Conservation (phyloP, 768 basidiomycete species). For the Tulasnella sp. region DNA sequence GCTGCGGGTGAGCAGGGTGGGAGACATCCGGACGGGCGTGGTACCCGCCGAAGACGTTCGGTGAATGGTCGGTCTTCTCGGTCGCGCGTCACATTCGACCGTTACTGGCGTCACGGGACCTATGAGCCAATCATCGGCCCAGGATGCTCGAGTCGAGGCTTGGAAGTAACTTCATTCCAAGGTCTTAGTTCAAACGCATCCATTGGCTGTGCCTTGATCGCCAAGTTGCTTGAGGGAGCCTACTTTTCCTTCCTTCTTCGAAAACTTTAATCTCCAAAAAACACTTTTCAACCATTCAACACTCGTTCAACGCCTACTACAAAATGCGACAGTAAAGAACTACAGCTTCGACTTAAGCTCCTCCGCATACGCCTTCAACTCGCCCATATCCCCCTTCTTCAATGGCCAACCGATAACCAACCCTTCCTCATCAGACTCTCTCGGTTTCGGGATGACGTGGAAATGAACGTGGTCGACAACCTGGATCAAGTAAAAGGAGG, state of each 20-base stretch:
- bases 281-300: not conserved
- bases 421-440: constrained; percentile 44
- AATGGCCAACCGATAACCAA: constrained; percentile 77
- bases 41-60: not conserved
- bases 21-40: not conserved
- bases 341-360: constrained; percentile 37
- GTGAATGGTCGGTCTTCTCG: not conserved
- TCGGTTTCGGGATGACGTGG: constrained; percentile 22
- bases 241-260: not conserved
- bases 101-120: not conserved
- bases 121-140: not conserved
- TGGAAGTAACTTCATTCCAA: not conserved
- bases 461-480: constrained; percentile 21
- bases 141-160: not conserved
- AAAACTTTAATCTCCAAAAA: not conserved
- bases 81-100: not conserved
- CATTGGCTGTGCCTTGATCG: not conserved
- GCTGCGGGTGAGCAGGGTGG: not conserved
- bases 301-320: not conserved
- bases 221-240: not conserved
- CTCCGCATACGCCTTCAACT: constrained; percentile 49
- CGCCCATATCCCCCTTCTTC: constrained; percentile 49
- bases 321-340: not conserved
- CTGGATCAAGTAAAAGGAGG: not conserved
- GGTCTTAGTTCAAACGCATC: not conserved